phyloP scores from a whole-genome alignment of 305 asterid genomes.

The Fraxinus sp. region DNA sequence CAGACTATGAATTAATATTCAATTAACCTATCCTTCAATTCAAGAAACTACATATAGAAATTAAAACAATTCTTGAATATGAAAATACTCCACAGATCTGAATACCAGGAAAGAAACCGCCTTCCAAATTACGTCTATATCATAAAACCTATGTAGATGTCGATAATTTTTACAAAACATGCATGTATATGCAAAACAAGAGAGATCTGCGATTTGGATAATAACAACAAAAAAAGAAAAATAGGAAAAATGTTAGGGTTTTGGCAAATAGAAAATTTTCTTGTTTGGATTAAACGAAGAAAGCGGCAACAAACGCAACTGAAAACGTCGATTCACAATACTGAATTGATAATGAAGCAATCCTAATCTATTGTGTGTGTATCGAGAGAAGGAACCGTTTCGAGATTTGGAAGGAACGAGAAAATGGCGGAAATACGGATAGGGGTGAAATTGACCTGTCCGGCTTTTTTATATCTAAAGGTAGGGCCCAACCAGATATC shows the following conservation, averaged over 20 bases:
- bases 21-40: constrained; percentile 3
- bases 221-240: not conserved
- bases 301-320: constrained; percentile 53
- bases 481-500: constrained; percentile 33
- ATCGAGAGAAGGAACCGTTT: constrained; percentile 16
- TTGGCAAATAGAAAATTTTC: constrained; percentile 25
- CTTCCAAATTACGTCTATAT: not conserved
- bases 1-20: not conserved
- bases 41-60: not conserved
- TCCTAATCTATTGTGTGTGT: not conserved
- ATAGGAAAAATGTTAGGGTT: constrained; percentile 42
- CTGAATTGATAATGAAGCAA: constrained; percentile 1
- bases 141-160: not conserved
- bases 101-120: not conserved
- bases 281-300: constrained; percentile 24
- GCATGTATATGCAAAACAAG: not conserved
- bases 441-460: constrained; percentile 15
- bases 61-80: not conserved
- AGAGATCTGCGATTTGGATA: constrained; percentile 44
- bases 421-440: constrained; percentile 26
- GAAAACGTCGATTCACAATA: constrained; percentile 59
- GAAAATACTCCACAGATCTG: constrained; percentile 3
- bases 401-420: constrained; percentile 43
- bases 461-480: constrained; percentile 30
- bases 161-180: constrained; percentile 8